Evolutionary conservation across 768 basidiomycete species (phyloP).

Genomic region (Serendipita vermifera): DNA sequence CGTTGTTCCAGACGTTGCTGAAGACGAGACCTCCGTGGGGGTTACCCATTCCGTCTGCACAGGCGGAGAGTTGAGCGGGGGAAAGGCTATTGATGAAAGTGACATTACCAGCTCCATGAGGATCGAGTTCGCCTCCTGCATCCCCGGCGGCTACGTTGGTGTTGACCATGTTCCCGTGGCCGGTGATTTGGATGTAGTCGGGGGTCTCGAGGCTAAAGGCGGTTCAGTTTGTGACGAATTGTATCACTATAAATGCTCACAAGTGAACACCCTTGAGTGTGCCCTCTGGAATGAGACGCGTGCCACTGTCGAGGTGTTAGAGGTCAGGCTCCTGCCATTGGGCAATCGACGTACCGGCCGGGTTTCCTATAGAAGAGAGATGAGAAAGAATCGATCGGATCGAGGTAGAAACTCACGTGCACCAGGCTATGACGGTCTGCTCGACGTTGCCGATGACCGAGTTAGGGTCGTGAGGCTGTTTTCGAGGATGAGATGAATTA

Average conservation of each 20-base stretch:
- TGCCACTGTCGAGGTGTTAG: constrained; percentile 19
- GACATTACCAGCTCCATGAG: no score
- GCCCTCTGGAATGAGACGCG: constrained; percentile 32
- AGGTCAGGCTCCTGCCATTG: background rate
- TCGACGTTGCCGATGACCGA: background rate
- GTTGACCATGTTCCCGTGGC: constrained; percentile 32
- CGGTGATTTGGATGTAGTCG: constrained; percentile 60
- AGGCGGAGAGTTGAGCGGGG: no score
- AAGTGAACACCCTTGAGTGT: constrained; percentile 29
- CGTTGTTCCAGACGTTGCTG: constrained; percentile 19
- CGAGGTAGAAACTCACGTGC: background rate
- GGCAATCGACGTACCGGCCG: background rate
- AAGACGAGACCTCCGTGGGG: constrained; percentile 28
- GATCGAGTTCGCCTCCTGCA: constrained; percentile 31
- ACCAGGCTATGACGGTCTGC: background rate
- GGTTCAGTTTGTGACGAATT: background rate
- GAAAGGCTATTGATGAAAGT: no score
- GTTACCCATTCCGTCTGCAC: constrained; percentile 24
- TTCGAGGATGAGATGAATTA: no score
- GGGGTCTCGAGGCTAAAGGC: constrained; percentile 41
- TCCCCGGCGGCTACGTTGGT: constrained; percentile 29
- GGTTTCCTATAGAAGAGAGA: background rate
- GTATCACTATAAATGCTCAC: constrained; percentile 17
- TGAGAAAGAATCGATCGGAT: background rate
- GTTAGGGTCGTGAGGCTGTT: background rate